Evolutionary conservation across 805 yeast species (phyloP).

Genomic region (Myxozyma sirexii): DNA sequence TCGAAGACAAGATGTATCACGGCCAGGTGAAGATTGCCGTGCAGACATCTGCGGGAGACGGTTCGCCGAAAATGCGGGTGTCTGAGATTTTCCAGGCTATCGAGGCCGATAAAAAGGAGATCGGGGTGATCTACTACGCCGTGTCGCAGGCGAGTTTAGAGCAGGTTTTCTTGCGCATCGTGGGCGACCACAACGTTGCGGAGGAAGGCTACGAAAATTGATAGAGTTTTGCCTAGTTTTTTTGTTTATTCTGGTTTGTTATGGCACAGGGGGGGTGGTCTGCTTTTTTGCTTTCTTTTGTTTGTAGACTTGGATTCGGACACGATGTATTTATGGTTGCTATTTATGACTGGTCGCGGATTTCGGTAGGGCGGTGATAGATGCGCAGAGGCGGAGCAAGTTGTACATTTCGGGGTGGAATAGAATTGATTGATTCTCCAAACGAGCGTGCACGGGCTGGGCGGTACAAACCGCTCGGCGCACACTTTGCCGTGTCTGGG

Average conservation of each 20-base stretch:
- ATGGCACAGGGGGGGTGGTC: no score
- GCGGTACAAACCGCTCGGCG: neutral
- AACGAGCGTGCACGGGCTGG: no score
- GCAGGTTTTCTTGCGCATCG: constrained; percentile 43
- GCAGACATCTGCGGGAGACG: constrained; percentile 32
- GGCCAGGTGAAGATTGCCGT: constrained; percentile 42
- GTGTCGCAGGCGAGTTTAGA: constrained; percentile 42
- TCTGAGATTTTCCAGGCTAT: constrained; percentile 35
- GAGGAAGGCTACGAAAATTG: constrained; percentile 37
- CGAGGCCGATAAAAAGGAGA: constrained; percentile 25
- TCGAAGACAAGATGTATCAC: constrained; percentile 41
- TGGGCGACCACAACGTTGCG: constrained; percentile 37
- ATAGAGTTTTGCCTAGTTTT: neutral
- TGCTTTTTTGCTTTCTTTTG: neutral
- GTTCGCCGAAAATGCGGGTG: constrained; percentile 33
- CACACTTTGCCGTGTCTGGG: neutral
- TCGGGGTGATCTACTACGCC: constrained; percentile 40
- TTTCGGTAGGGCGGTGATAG: neutral
- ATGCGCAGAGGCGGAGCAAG: neutral
- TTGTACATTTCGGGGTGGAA: constrained; percentile 1
- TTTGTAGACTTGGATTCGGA: neutral
- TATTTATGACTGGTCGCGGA: constrained; percentile 2
- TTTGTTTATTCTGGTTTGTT: no score
- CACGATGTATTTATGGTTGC: neutral
- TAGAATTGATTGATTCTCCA: neutral